Percentiles rank a stretch among this genome's conserved stretches.
Conservation (phyloP, 768 basidiomycete species). For the Mycena rosella region DNA sequence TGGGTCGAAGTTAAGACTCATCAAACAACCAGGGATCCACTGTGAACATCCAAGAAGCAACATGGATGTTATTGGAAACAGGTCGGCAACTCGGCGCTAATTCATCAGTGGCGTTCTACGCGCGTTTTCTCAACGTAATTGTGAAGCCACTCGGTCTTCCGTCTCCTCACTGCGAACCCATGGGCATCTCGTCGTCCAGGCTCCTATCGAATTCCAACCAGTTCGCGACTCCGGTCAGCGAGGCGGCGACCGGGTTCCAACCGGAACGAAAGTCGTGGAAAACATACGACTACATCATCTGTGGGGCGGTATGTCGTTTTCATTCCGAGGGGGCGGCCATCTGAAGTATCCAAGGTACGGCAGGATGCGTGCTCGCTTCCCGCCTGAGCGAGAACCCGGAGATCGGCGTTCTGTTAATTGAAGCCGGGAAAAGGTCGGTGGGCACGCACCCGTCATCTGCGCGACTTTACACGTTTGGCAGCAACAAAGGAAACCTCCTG, state of each 20-base stretch:
- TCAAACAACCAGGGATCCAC: no score
- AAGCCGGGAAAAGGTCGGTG: slow-evolving; percentile 48
- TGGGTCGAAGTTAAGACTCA: no score
- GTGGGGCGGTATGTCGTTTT: slow-evolving; percentile 21
- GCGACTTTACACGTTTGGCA: not conserved
- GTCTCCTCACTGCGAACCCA: not conserved
- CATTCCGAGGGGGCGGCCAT: no score
- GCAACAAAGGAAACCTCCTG: slow-evolving; percentile 29
- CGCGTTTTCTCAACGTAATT: no score
- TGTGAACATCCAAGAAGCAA: no score
- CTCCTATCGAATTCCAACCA: slow-evolving; percentile 10
- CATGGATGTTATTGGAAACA: no score
- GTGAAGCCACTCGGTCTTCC: no score
- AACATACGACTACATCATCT: slow-evolving; percentile 29
- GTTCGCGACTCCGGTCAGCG: slow-evolving; percentile 12
- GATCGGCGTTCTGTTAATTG: slow-evolving; percentile 55
- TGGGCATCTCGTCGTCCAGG: slow-evolving; percentile 24
- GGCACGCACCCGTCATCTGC: no score
- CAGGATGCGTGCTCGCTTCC: slow-evolving; percentile 59
- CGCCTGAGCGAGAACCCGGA: slow-evolving; percentile 55
- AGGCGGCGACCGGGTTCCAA: not conserved
- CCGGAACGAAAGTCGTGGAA: slow-evolving; percentile 14
- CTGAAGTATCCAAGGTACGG: slow-evolving; percentile 47
- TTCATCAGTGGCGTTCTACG: no score
- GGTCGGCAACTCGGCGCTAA: no score